Percentiles rank a stretch among this genome's conserved stretches.
phyloP scores from a whole-genome alignment of 2,329 filamentous ascomycete species.

The Aspergillus sp. region DNA sequence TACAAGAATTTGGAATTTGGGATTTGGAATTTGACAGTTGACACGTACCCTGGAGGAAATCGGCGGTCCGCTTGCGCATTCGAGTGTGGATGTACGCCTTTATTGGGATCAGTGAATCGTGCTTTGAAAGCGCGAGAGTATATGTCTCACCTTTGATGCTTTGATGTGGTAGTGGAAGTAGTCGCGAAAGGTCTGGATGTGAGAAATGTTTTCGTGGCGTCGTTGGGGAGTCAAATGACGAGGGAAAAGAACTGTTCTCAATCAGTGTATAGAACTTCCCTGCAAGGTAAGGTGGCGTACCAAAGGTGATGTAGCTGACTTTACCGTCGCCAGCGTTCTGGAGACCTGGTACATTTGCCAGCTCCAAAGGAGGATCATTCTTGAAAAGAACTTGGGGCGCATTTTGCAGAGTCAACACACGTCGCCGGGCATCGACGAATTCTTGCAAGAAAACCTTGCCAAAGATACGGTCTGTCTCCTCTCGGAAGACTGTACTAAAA shows the following conservation, averaged over 20 bases:
- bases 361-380: slow-evolving; percentile 88
- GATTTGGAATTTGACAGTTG: no score
- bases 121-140: background rate
- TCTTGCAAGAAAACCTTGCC: slow-evolving; percentile 98
- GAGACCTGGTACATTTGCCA: slow-evolving; percentile 84
- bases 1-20: background rate
- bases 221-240: slow-evolving; percentile 88
- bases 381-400: slow-evolving; percentile 96
- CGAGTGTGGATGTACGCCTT: slow-evolving; percentile 95
- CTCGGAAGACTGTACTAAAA: slow-evolving; percentile 96
- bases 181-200: slow-evolving; percentile 99
- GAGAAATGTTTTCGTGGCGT: slow-evolving; percentile 93
- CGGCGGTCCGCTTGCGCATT: slow-evolving; percentile 95
- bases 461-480: slow-evolving; percentile 96
- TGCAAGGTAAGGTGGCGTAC: slow-evolving; percentile 50
- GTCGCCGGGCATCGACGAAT: slow-evolving; percentile 91
- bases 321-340: slow-evolving; percentile 74
- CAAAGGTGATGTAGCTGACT: slow-evolving; percentile 97
- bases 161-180: slow-evolving; percentile 99
- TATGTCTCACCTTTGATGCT: slow-evolving; percentile 72
- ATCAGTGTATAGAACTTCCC: slow-evolving; percentile 15
- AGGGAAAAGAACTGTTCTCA: slow-evolving; percentile 77
- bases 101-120: slow-evolving; percentile 9
- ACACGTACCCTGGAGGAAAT: slow-evolving; percentile 87
- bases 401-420: slow-evolving; percentile 82